Evolutionary conservation across 2,329 filamentous ascomycete species (phyloP), one percentile per base, ranked within the genome.

Genomic region (Cladophialophora chaetospira): DNA sequence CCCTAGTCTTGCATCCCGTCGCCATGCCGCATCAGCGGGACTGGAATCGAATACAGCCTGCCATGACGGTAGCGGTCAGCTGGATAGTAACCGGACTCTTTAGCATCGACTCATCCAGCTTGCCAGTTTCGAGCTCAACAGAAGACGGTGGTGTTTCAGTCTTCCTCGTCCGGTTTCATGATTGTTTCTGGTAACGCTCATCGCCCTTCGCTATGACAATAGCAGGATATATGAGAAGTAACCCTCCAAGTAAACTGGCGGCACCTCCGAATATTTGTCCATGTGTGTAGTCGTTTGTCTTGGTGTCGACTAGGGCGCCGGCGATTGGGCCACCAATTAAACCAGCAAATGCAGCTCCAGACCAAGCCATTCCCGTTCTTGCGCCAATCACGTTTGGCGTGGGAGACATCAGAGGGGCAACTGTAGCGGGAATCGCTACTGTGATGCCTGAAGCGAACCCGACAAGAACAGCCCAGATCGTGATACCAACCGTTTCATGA

Each of bases 191-290:
- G 28, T 28, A 45, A 10, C 50, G 50, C 23, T 47, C 47, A 23
- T 48, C 47, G 23, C 43, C 43, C 17, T 33, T 54, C 3, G 51
- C 51, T 47, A 54, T 54, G 9, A 31, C 40, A 2, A 54, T 19
- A 15, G 51, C 43, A 46, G 51, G 51, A 46, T 54, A 54, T n/a
- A 54, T 54, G 26, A 54, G 51, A 26, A 54, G 51, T 25, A 54
- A 31, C 5, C 51, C 51, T n/a, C 51, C 51, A 11, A 54, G 31
- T 8, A 47, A 26, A 17, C 36, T 38, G 33, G 17, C 35, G 5
- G 51, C 51, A 13, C 51, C 51, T 28, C 51, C 51, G 31, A 54
- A 54, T 17, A 25, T 25, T 33, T 54, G 42, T 10, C 51, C 51
- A 25, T 48, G 42, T 23, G 42, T 38, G 43, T 54, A 54, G 21